Evolutionary conservation across 306 rosid genomes (phyloP).

Genomic region (Quercus berberidifolia): DNA sequence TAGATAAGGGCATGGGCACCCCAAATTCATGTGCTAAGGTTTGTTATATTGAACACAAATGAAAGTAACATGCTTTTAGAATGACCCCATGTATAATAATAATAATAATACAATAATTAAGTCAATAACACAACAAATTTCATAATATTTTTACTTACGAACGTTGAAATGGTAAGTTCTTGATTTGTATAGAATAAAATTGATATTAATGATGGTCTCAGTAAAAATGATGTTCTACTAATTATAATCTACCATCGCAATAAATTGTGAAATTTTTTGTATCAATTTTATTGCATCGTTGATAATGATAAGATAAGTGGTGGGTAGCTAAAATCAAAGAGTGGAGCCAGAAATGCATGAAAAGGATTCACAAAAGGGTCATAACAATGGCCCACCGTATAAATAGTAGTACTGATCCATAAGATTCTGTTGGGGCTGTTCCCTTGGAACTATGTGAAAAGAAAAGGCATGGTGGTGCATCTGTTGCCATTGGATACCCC

Average conservation of each 20-base stretch:
- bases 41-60: conserved; percentile 30
- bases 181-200: too few species aligned
- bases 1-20: background rate
- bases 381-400: conserved; percentile 44
- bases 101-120: too few species aligned
- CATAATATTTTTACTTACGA: background rate
- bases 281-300: rapidly evolving
- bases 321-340: conserved; percentile 7
- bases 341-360: conserved; percentile 31
- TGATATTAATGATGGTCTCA: too few species aligned
- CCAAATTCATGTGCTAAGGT: conserved; percentile 40
- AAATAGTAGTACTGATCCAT: conserved; percentile 39
- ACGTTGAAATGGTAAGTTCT: too few species aligned
- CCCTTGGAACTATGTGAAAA: conserved; percentile 45
- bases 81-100: conserved; percentile 20
- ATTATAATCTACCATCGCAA: too few species aligned
- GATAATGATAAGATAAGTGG: conserved; percentile 10
- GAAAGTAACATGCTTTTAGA: conserved; percentile 45
- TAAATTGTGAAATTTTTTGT: too few species aligned
- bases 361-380: conserved; percentile 24
- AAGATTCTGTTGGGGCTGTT: conserved; percentile 77
- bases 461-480: conserved; percentile 23
- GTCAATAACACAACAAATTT: too few species aligned
- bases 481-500: conserved; percentile 13
- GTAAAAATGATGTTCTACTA: too few species aligned